Conservation (phyloP, 1,284 basidiomycete genomes). For the Rhodotorula sp. region DNA sequence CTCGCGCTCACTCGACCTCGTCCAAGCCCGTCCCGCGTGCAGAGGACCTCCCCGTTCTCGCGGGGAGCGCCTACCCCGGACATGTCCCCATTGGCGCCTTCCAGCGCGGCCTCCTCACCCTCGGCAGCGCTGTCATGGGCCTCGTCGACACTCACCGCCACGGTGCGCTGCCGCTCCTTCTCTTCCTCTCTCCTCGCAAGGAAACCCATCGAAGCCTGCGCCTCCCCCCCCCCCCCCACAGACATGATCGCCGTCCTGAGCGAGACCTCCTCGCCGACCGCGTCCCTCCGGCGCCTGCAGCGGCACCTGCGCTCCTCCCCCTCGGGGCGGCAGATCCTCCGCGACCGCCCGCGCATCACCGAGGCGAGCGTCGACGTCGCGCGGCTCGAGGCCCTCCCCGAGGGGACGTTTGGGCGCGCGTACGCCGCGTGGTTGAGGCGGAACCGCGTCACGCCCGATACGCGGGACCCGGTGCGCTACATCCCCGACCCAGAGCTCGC, state of each 20-base stretch:
- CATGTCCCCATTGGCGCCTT: constrained; percentile 79
- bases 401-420: constrained; percentile 81
- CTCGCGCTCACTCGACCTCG: neutral
- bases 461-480: constrained; percentile 84
- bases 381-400: constrained; percentile 62
- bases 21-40: neutral
- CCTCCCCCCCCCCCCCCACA: constrained; percentile 46
- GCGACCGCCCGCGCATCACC: constrained; percentile 79
- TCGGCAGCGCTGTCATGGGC: constrained; percentile 81
- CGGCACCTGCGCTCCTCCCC: constrained; percentile 74
- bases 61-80: constrained; percentile 58
- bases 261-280: constrained; percentile 77
- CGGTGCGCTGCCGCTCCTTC: constrained; percentile 66
- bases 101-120: constrained; percentile 80
- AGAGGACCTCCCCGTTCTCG: neutral
- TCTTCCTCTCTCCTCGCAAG: too few species aligned
- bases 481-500: constrained; percentile 90
- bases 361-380: constrained; percentile 74
- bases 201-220: too few species aligned
- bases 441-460: constrained; percentile 92
- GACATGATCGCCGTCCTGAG: constrained; percentile 92
- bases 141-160: constrained; percentile 79
- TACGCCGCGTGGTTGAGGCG: constrained; percentile 90
- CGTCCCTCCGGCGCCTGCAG: constrained; percentile 75
- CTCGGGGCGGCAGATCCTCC: constrained; percentile 57